Evolutionary conservation across 106 monocot species (phyloP).

Genomic region (Phalaenopsis equestris): DNA sequence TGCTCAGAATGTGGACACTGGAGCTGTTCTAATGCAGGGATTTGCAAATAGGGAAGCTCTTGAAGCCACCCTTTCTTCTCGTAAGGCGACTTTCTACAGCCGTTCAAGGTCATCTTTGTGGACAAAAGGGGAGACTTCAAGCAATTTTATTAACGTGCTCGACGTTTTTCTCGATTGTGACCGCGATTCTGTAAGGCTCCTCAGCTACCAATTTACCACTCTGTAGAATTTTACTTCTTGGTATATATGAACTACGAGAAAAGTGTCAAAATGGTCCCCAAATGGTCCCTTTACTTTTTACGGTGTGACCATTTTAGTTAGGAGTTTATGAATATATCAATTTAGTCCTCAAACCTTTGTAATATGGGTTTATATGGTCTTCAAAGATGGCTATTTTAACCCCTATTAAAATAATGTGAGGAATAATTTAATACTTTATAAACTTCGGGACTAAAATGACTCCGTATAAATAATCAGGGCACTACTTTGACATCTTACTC

Average conservation of each 20-base stretch:
- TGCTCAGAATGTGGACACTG: slow-evolving; percentile 88
- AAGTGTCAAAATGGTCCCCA: too few relatives aligned
- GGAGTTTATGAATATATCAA: too few relatives aligned
- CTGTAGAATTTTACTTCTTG: background rate
- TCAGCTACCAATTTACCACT: background rate
- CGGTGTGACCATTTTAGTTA: too few relatives aligned
- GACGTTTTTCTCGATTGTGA: slow-evolving; percentile 97
- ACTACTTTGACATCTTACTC: too few relatives aligned
- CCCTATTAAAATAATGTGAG: too few relatives aligned
- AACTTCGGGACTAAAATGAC: too few relatives aligned
- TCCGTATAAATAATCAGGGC: too few relatives aligned
- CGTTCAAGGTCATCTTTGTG: slow-evolving; percentile 81
- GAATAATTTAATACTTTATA: too few relatives aligned
- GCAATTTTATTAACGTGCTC: slow-evolving; percentile 88
- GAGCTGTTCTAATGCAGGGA: slow-evolving; percentile 95
- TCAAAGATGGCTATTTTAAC: too few relatives aligned
- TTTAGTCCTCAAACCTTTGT: too few relatives aligned
- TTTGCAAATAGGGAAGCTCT: slow-evolving; percentile 91
- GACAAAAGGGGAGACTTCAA: slow-evolving; percentile 96
- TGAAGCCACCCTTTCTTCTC: slow-evolving; percentile 55
- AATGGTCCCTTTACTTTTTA: too few relatives aligned
- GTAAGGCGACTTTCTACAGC: slow-evolving; percentile 92
- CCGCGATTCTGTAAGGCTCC: slow-evolving; percentile 73
- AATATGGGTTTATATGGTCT: too few relatives aligned
- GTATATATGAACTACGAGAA: background rate